These are phyloP conservation scores for Skeletonema potamos DNA, from an alignment of 108 stramenopile species.

Conservation along the genomic window DNA sequence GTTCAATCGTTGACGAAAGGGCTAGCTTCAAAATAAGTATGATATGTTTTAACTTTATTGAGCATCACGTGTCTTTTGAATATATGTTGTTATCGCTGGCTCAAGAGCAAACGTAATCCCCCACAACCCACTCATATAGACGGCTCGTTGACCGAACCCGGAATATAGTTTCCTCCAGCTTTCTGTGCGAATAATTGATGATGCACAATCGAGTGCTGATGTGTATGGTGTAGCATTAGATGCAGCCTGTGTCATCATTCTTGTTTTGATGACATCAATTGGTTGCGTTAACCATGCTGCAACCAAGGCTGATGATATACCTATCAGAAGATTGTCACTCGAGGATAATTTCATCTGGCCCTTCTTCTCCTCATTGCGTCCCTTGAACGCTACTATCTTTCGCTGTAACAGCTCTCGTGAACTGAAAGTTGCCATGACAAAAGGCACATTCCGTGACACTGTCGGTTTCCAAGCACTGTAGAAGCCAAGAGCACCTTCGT, in stretches of 20 bases:
- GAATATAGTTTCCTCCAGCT: conserved; percentile 51
- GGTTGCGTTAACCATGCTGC: conserved; percentile 58
- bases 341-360: conserved; percentile 3
- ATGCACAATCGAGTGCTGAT: conserved; percentile 60
- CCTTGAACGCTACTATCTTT: conserved; percentile 14
- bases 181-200: conserved; percentile 54
- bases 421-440: conserved; percentile 64
- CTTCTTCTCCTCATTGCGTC: conserved; percentile 6
- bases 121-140: conserved; percentile 72
- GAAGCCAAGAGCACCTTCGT: conserved; percentile 62
- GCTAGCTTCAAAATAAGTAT: not conserved
- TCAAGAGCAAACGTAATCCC: conserved; percentile 61
- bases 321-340: conserved; percentile 49
- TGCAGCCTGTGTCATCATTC: conserved; percentile 82
- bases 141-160: conserved; percentile 56
- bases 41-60: not conserved
- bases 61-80: not conserved
- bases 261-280: conserved; percentile 69
- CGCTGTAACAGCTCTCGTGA: conserved; percentile 42
- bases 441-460: conserved; percentile 67
- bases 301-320: conserved; percentile 54
- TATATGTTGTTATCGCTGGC: conserved; percentile 10
- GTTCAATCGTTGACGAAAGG: conserved; percentile 39
- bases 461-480: conserved; percentile 68
- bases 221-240: conserved; percentile 55